Evolutionary conservation across 441 rosid genomes (phyloP).

Genomic region (Metrosideros polymorpha): DNA sequence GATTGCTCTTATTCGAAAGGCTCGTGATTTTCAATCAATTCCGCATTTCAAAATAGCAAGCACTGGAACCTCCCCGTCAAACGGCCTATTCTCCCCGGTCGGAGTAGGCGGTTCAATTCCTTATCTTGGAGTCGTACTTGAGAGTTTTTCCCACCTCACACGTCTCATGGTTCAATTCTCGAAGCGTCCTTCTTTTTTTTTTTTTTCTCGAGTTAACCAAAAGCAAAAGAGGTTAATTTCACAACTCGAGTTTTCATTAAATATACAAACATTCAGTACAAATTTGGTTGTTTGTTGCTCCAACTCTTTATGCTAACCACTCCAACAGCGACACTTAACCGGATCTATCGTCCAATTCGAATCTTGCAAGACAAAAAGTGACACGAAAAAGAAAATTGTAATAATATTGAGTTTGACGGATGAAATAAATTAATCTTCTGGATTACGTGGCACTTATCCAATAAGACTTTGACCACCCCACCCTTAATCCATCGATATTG

Average conservation of each 20-base stretch:
- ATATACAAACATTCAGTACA: background rate
- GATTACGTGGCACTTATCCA: background rate
- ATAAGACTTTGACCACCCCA: background rate
- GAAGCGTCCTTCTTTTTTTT: fast-evolving
- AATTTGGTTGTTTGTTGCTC: background rate
- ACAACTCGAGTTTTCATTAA: background rate
- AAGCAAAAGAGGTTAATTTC: background rate
- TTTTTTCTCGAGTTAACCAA: background rate
- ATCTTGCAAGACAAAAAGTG: background rate
- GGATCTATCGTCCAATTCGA: background rate
- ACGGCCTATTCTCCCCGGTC: background rate
- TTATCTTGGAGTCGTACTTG: background rate
- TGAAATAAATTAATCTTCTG: background rate
- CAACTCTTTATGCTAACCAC: background rate
- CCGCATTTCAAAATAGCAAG: background rate
- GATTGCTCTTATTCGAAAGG: background rate
- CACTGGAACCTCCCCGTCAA: background rate
- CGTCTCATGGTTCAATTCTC: background rate
- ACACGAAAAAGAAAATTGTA: background rate
- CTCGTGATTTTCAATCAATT: background rate
- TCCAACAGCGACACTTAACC: background rate
- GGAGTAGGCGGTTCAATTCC: background rate
- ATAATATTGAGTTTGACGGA: background rate
- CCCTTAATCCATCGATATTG: background rate
- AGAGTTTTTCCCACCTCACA: background rate